Evolutionary conservation across 768 basidiomycete species (phyloP), one percentile per base, ranked within the genome.

Genomic region (Tricholoma flavovirens): DNA sequence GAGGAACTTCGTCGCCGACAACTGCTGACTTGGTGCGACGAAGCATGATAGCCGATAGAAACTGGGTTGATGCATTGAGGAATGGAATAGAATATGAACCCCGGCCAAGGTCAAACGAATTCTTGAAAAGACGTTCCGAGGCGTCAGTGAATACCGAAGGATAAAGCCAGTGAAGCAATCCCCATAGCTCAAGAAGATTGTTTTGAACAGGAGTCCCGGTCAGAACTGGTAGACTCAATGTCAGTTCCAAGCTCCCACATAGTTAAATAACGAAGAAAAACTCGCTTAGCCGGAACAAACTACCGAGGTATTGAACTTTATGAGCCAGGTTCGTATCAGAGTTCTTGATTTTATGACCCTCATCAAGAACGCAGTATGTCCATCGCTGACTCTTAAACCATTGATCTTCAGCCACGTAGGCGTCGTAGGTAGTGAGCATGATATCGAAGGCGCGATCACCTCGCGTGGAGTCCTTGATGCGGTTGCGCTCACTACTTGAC

Each of bases 151-250:
- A 86, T 35, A 84, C 68, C 2, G 59, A 57, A 4, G 84, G 83
- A 60, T 79, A 80, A 15, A 86, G 71, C 78, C 78, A 84, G 59
- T 77, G 78, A 15, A 84, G 67, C 11, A 83, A 67, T 21, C 74
- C 64, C 83, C 81, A 83, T 14, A 85, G 71, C 63, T 86, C 83
- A 17, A 75, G 66, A 10, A 86, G 66, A 58, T 86, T 81, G 60
- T 86, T 86, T 62, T 89, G 87, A 0, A 90, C 76, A 0, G 88
- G 88, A 0, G 88, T 90, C 21, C 88, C 88, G 0, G 85, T 87
- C 56, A 90, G 71, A 56, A 90, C 83, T 83, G 58, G 15, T 33
- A 30, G 24, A 15, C 29, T 11, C 51, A 21, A 15, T 21, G 12
- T 49, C 5, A 42, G 15, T 43, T 35, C 14, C 9, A 2, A 15